Evolutionary conservation across 108 stramenopile species (phyloP).

Genomic region (Skeletonema marinoi): DNA sequence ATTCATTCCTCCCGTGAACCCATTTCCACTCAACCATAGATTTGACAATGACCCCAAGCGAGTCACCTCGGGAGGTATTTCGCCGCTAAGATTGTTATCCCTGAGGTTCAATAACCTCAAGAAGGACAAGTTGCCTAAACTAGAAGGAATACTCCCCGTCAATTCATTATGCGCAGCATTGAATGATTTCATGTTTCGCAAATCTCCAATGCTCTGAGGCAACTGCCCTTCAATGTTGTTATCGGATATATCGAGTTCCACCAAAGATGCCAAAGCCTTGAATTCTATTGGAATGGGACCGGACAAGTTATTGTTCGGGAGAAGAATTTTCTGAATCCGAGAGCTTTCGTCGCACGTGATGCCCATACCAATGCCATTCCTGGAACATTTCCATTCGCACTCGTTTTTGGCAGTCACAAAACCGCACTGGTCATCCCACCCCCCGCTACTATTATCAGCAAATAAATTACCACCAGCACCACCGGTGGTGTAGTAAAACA

Average conservation of each 20-base stretch:
- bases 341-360: neutral
- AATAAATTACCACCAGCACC: neutral
- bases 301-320: neutral
- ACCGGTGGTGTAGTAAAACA: neutral
- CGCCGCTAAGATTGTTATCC: neutral
- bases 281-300: neutral
- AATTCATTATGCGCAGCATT: neutral
- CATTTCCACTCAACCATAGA: neutral
- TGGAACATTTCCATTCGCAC: neutral
- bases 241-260: neutral
- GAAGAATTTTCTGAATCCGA: neutral
- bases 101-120: conserved; percentile 1
- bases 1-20: neutral
- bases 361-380: neutral
- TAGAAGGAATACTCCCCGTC: neutral
- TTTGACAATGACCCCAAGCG: neutral
- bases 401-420: neutral
- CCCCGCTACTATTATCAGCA: neutral
- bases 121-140: neutral
- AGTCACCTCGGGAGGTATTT: neutral
- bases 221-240: neutral
- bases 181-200: neutral
- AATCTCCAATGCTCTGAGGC: neutral
- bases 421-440: neutral
- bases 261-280: neutral